These are phyloP conservation scores for Chaetomium sp. DNA, from an alignment of 2,329 filamentous ascomycete genomes.

Conservation along the genomic window DNA sequence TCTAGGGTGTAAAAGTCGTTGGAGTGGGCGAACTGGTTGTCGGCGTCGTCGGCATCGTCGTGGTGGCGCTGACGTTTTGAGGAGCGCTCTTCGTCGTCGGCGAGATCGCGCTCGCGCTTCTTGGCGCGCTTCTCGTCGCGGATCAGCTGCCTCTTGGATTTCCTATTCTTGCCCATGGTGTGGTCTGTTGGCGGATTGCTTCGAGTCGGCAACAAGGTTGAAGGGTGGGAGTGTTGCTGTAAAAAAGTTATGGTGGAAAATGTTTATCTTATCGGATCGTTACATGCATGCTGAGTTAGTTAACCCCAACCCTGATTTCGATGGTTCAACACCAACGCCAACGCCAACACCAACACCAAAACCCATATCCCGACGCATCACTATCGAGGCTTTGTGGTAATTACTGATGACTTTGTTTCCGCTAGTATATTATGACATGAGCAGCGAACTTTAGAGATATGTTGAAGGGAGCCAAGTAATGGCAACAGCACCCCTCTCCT, in stretches of 20 bases:
- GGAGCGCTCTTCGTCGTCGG: conserved; percentile 34
- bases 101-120: conserved; percentile 38
- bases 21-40: background rate
- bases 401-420: background rate
- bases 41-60: conserved; percentile 18
- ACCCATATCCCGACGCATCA: no score
- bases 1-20: conserved; percentile 20
- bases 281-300: background rate
- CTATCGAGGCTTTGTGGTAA: background rate
- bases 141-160: conserved; percentile 43
- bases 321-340: no score
- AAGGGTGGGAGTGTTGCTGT: background rate
- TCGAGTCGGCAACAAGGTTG: background rate
- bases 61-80: conserved; percentile 36
- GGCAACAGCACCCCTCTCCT: background rate
- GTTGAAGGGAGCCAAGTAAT: background rate
- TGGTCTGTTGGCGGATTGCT: conserved; percentile 2
- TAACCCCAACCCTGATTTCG: conserved; percentile 7
- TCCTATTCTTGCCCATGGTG: conserved; percentile 41
- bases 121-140: conserved; percentile 45
- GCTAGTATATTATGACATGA: background rate
- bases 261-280: conserved; percentile 25
- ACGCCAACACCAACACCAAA: background rate
- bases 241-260: conserved; percentile 23
- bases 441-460: background rate